These are phyloP conservation scores for Pythium vanterpoolii DNA, from an alignment of 352 stramenopile species.

Conservation along the genomic window DNA sequence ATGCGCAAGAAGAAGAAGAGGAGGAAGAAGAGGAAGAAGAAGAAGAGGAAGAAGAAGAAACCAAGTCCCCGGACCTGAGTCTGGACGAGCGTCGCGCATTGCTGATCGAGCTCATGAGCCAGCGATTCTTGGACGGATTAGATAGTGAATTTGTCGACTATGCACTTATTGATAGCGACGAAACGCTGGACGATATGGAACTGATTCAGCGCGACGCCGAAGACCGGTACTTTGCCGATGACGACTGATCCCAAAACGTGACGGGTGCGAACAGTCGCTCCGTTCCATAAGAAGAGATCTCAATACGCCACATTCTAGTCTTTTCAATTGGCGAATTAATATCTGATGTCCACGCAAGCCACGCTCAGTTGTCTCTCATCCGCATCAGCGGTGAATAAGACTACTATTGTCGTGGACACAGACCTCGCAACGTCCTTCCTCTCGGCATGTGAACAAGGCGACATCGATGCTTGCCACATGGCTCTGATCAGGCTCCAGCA, in stretches of 20 bases:
- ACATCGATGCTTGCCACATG: slow-evolving; percentile 21
- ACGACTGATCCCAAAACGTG: slow-evolving; percentile 21
- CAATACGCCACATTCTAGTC: background rate
- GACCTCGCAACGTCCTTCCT: slow-evolving; percentile 7
- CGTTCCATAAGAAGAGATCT: background rate
- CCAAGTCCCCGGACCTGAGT: slow-evolving; percentile 10
- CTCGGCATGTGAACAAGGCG: slow-evolving; percentile 6
- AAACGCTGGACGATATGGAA: slow-evolving; percentile 57
- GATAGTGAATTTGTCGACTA: slow-evolving; percentile 69
- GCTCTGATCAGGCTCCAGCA: slow-evolving; percentile 17
- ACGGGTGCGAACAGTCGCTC: slow-evolving; percentile 19
- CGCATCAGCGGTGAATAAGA: background rate
- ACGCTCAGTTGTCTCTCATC: background rate
- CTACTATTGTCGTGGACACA: slow-evolving; percentile 8
- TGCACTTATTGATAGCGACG: slow-evolving; percentile 54
- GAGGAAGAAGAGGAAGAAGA: slow-evolving; percentile 45
- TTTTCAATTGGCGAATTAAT: background rate
- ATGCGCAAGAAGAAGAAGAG: slow-evolving; percentile 43
- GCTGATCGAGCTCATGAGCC: slow-evolving; percentile 73
- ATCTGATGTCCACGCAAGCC: background rate
- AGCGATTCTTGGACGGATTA: slow-evolving; percentile 61
- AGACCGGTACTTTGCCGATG: slow-evolving; percentile 67
- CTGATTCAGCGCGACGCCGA: slow-evolving; percentile 75
- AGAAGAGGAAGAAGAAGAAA: slow-evolving; percentile 27
- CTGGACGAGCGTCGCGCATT: slow-evolving; percentile 47